phyloP scores from a whole-genome alignment of 441 rosid species.

The Geranium incanum region DNA sequence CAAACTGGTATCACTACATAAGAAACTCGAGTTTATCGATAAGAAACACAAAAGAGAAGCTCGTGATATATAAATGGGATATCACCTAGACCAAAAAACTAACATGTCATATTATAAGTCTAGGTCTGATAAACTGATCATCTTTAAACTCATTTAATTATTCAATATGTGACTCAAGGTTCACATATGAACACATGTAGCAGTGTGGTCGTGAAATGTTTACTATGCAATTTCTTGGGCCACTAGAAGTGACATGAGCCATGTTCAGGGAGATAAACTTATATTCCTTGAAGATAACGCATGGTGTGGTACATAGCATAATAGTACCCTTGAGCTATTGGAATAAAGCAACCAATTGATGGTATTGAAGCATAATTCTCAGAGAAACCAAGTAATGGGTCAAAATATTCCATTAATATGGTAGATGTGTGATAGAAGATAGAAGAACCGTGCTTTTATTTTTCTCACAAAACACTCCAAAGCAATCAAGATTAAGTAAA shows the following conservation, averaged over 20 bases:
- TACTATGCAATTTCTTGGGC: not conserved
- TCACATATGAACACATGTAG: not conserved
- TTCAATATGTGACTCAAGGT: not conserved
- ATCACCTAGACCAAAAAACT: not conserved
- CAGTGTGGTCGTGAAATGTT: not conserved
- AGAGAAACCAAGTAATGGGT: too few relatives aligned
- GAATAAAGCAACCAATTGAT: slow-evolving; percentile 3
- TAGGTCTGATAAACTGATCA: not conserved
- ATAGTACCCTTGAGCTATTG: not conserved
- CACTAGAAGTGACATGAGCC: not conserved
- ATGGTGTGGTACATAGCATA: not conserved
- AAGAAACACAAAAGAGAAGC: too few relatives aligned
- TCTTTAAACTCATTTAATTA: not conserved
- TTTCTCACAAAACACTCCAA: too few relatives aligned
- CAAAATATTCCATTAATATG: too few relatives aligned
- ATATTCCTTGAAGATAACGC: slow-evolving; percentile 5
- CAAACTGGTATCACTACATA: too few relatives aligned
- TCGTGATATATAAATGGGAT: not conserved
- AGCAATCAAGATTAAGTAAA: too few relatives aligned
- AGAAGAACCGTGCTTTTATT: too few relatives aligned
- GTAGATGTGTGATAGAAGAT: too few relatives aligned
- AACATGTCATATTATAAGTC: not conserved
- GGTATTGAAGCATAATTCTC: not conserved
- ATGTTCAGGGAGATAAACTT: not conserved
- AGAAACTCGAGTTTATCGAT: too few relatives aligned